Evolutionary conservation across 495 filamentous ascomycete species (phyloP).

Genomic region (Xylaria scruposa): DNA sequence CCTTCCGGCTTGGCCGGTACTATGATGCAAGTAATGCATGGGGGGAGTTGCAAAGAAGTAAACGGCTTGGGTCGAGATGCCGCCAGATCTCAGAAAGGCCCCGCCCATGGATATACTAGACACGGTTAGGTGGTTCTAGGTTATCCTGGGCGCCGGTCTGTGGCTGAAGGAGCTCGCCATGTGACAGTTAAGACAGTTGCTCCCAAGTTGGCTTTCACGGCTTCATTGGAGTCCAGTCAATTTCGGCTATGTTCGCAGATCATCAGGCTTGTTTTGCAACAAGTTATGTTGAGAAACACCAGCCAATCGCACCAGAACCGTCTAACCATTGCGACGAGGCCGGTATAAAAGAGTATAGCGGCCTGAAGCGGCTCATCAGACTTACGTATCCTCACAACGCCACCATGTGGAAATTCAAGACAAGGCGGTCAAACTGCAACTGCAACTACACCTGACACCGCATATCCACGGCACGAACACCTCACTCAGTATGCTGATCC

Average conservation of each 20-base stretch:
- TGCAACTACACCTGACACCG: conserved; percentile 14
- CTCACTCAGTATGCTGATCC: neutral
- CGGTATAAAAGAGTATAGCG: conserved; percentile 9
- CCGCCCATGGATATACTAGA: neutral
- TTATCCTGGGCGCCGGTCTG: neutral
- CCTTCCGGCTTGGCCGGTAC: conserved; percentile 17
- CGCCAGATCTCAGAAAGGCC: conserved; percentile 11
- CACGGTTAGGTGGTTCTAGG: too few relatives aligned
- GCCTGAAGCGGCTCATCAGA: conserved; percentile 9
- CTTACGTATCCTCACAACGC: neutral
- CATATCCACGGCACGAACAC: conserved; percentile 17
- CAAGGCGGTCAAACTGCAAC: conserved; percentile 18
- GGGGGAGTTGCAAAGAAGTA: neutral
- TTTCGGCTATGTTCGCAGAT: conserved; percentile 13
- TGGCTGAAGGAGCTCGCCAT: conserved; percentile 13
- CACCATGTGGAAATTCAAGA: conserved; percentile 1
- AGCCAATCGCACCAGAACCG: conserved; percentile 14
- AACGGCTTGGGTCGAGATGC: conserved; percentile 15
- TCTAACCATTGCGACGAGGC: neutral
- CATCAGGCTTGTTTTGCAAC: neutral
- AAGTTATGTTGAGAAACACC: conserved; percentile 9
- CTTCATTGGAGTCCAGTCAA: conserved; percentile 21
- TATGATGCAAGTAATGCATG: neutral
- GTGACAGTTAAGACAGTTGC: neutral
- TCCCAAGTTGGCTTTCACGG: neutral